Conservation (phyloP, 1,284 basidiomycete species). For the Heliocybe sulcata region DNA sequence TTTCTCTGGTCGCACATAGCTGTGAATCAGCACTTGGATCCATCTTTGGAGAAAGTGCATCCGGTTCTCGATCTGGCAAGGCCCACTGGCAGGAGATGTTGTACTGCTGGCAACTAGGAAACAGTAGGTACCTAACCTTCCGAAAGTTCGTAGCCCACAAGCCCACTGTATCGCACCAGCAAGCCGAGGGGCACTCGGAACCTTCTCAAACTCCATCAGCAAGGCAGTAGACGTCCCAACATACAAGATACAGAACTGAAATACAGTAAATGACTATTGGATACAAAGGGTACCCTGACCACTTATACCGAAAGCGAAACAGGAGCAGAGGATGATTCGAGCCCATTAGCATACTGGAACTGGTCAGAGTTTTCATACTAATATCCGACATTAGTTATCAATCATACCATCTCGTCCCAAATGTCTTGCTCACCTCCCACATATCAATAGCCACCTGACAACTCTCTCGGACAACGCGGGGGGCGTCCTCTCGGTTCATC, state of each 20-base stretch:
- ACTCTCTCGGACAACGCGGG: slow-evolving; percentile 90
- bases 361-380: slow-evolving; percentile 88
- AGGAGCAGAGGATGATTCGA: slow-evolving; percentile 19
- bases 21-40: too few relatives aligned
- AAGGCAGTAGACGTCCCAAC: too few relatives aligned
- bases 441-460: slow-evolving; percentile 97
- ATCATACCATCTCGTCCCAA: background rate
- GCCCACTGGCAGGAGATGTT: too few relatives aligned
- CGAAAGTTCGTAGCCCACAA: too few relatives aligned
- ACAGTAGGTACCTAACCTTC: too few relatives aligned
- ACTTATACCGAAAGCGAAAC: background rate
- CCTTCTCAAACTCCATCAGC: too few relatives aligned
- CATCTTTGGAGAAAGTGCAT: too few relatives aligned
- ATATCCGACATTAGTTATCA: background rate
- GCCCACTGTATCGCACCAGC: too few relatives aligned
- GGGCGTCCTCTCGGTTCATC: slow-evolving; percentile 73
- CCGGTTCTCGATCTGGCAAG: too few relatives aligned
- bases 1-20: too few relatives aligned
- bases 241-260: background rate
- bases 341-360: slow-evolving; percentile 76
- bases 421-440: slow-evolving; percentile 65
- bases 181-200: too few relatives aligned
- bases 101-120: too few relatives aligned
- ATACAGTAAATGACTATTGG: background rate
- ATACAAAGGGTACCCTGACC: background rate